Conservation (phyloP, 2,329 filamentous ascomycete genomes). For the Phoma sp. region DNA sequence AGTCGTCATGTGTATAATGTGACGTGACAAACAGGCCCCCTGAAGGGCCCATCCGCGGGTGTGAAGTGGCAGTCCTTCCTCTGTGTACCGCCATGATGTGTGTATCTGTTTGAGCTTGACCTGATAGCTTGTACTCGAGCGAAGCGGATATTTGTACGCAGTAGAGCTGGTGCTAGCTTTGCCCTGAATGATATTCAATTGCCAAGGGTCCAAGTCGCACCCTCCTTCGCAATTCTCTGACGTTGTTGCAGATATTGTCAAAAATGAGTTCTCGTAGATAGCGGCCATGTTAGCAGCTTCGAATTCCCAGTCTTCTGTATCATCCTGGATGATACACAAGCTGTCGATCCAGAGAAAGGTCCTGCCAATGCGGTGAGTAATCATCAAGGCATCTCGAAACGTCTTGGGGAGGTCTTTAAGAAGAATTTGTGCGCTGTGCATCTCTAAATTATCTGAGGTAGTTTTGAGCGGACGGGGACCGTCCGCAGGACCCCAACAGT, state of each 20-base stretch:
- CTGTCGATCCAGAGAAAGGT: slow-evolving; percentile 5
- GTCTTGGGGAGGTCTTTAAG: not conserved
- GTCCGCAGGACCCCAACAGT: not conserved
- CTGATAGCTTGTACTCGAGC: too few relatives aligned
- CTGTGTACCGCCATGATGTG: too few relatives aligned
- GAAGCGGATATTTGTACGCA: not conserved
- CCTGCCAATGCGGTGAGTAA: not conserved
- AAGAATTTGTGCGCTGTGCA: not conserved
- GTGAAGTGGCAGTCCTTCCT: not conserved
- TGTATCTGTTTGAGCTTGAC: too few relatives aligned
- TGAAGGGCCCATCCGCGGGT: not conserved
- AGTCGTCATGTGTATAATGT: not conserved
- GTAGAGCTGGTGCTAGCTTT: not conserved
- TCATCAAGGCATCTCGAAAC: not conserved
- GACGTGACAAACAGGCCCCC: not conserved
- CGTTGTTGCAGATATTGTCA: slow-evolving; percentile 1
- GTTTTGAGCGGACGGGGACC: not conserved
- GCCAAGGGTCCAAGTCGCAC: not conserved
- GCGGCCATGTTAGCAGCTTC: slow-evolving; percentile 1
- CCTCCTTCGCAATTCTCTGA: not conserved
- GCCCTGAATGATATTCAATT: not conserved
- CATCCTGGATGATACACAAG: slow-evolving; percentile 8
- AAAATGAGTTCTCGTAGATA: not conserved
- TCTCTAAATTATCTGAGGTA: not conserved
- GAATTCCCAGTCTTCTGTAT: not conserved